Percentiles rank a stretch among this genome's conserved stretches.
Conservation (phyloP, 1,284 basidiomycete species). For the Thecaphora frezii region DNA sequence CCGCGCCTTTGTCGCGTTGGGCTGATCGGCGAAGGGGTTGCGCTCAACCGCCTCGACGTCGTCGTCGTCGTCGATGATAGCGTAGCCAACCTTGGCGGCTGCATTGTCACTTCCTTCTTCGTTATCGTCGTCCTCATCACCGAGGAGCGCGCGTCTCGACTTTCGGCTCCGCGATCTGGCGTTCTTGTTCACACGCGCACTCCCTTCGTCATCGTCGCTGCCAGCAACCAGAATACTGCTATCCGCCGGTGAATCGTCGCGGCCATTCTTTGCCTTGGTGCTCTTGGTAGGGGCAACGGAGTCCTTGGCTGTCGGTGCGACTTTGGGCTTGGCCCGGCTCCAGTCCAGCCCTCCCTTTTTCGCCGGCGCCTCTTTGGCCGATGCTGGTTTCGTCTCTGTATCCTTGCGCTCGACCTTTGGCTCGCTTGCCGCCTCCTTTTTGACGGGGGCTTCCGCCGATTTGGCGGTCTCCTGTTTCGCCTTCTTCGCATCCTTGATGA, state of each 20-base stretch:
- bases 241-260: no score
- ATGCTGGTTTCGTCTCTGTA: neutral
- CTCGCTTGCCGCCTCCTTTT: conserved; percentile 12
- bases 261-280: conserved; percentile 6
- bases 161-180: neutral
- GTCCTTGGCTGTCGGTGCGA: conserved; percentile 6
- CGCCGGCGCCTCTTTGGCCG: conserved; percentile 4
- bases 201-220: neutral
- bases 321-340: conserved; percentile 31
- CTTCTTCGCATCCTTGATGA: conserved; percentile 9
- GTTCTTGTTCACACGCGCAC: neutral
- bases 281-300: conserved; percentile 2
- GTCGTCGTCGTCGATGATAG: conserved; percentile 12
- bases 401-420: conserved; percentile 4
- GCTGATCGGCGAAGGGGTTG: neutral
- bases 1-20: conserved; percentile 6
- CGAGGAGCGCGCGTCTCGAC: conserved; percentile 17
- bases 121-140: conserved; percentile 35
- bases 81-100: conserved; percentile 31
- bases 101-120: conserved; percentile 13
- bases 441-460: conserved; percentile 1
- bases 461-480: conserved; percentile 6
- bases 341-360: conserved; percentile 25
- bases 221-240: neutral
- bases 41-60: conserved; percentile 13